These are phyloP conservation scores for Apostasia shenzhenica DNA, from an alignment of 106 monocot species.

Conservation along the genomic window DNA sequence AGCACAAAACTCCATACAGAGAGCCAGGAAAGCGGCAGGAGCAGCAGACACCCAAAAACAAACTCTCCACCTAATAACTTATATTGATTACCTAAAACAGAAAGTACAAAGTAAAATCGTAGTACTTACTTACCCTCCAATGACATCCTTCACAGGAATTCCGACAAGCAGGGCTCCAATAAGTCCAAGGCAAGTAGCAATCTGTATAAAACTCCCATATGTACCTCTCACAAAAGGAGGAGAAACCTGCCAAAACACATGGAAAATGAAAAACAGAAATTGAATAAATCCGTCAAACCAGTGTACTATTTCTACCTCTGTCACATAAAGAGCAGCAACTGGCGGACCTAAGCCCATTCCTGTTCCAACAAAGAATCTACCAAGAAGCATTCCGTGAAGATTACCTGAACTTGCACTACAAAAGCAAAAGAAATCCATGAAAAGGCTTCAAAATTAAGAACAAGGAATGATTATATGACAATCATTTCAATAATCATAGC, in stretches of 20 bases:
- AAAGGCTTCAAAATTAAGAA: neutral
- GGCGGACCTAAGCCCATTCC: constrained; percentile 95
- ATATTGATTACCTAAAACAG: neutral
- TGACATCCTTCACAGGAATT: constrained; percentile 59
- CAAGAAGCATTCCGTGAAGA: constrained; percentile 78
- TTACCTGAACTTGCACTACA: constrained; percentile 65
- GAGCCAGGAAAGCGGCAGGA: constrained; percentile 71
- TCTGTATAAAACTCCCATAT: constrained; percentile 96
- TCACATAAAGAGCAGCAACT: constrained; percentile 83
- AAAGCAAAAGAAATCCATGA: constrained; percentile 4
- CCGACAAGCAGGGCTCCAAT: constrained; percentile 72
- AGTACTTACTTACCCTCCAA: constrained; percentile 49
- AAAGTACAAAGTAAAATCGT: neutral
- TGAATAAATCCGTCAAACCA: neutral
- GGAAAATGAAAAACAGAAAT: constrained; percentile 4
- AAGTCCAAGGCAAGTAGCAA: constrained; percentile 96
- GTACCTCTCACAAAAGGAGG: constrained; percentile 90
- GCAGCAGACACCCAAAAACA: constrained; percentile 83
- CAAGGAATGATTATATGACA: no score
- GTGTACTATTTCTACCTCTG: constrained; percentile 51
- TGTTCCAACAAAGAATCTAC: constrained; percentile 92
- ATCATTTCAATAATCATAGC: no score
- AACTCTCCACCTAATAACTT: constrained; percentile 74
- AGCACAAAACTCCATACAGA: constrained; percentile 89
- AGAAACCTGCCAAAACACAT: constrained; percentile 52